phyloP scores from a whole-genome alignment of 768 basidiomycete genomes.

The Lenzites betulinus region DNA sequence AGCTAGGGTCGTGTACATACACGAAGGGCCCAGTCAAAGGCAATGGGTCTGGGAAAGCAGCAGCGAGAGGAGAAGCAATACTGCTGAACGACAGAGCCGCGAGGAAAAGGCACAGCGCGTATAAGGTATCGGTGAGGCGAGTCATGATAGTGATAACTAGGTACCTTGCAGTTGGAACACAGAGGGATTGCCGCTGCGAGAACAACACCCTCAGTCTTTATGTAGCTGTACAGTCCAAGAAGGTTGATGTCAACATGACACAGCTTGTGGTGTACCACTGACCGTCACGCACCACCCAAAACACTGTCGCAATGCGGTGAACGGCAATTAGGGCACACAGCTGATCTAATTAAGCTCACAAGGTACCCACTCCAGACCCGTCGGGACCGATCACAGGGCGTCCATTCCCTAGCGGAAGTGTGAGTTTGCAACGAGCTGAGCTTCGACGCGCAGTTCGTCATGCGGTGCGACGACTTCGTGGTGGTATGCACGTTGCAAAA shows the following conservation, averaged over 20 bases:
- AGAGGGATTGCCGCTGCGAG: too few species aligned
- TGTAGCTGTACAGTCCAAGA: neutral
- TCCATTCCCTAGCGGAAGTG: too few species aligned
- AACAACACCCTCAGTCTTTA: neutral
- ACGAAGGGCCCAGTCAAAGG: constrained; percentile 3
- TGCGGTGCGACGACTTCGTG: neutral
- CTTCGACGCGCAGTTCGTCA: neutral
- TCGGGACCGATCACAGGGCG: neutral
- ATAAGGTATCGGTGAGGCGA: neutral
- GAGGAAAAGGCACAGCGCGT: neutral
- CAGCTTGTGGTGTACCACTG: neutral
- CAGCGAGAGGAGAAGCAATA: neutral
- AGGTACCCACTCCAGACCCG: too few species aligned
- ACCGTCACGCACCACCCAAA: constrained; percentile 5
- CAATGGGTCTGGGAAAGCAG: constrained; percentile 17
- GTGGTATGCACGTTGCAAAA: neutral
- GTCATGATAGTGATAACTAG: neutral
- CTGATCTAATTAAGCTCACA: neutral
- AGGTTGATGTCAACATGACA: neutral
- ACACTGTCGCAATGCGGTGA: neutral
- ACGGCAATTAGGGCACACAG: too few species aligned
- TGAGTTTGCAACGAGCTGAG: neutral
- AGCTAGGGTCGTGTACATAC: constrained; percentile 23
- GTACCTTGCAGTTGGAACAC: too few species aligned
- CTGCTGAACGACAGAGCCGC: neutral